Conservation (phyloP, 768 basidiomycete species). For the Russula foetens region DNA sequence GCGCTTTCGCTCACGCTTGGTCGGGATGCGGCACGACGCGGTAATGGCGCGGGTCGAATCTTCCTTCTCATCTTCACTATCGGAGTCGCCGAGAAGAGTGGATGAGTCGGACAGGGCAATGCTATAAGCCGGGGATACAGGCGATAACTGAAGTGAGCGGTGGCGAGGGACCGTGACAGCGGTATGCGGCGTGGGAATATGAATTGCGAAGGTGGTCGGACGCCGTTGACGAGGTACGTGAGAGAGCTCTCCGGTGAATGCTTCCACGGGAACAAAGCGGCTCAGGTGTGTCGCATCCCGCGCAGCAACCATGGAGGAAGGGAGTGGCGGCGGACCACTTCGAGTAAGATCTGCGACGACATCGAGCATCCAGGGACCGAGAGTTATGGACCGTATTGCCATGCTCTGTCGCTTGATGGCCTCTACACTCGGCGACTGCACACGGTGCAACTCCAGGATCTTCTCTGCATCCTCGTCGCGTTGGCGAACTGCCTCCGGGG, state of each 20-base stretch:
- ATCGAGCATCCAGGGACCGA: conserved; percentile 84
- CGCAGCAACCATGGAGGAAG: conserved; percentile 23
- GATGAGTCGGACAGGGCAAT: conserved; percentile 23
- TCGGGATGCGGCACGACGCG: conserved; percentile 10
- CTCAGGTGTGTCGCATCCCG: conserved; percentile 26
- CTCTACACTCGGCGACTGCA: conserved; percentile 27
- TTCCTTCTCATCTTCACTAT: conserved; percentile 39
- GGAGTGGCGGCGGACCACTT: conserved; percentile 21
- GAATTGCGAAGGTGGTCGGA: conserved; percentile 35
- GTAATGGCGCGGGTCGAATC: conserved; percentile 19
- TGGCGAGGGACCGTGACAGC: conserved; percentile 32
- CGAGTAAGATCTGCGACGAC: conserved; percentile 59
- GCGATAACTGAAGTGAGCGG: conserved; percentile 56
- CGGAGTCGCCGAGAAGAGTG: conserved; percentile 28
- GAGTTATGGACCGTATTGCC: conserved; percentile 46
- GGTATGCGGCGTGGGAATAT: conserved; percentile 31
- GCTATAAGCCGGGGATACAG: conserved; percentile 30
- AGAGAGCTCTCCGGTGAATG: conserved; percentile 21
- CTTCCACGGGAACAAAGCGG: conserved; percentile 32
- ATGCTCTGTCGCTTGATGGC: conserved; percentile 36
- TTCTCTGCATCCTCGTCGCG: conserved; percentile 39
- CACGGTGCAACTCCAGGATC: conserved; percentile 38
- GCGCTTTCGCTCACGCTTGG: conserved; percentile 28
- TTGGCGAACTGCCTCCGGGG: conserved; percentile 24
- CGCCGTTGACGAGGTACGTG: conserved; percentile 24